Conservation (phyloP, 1,284 basidiomycete genomes). For the Violaceomyces palustris region DNA sequence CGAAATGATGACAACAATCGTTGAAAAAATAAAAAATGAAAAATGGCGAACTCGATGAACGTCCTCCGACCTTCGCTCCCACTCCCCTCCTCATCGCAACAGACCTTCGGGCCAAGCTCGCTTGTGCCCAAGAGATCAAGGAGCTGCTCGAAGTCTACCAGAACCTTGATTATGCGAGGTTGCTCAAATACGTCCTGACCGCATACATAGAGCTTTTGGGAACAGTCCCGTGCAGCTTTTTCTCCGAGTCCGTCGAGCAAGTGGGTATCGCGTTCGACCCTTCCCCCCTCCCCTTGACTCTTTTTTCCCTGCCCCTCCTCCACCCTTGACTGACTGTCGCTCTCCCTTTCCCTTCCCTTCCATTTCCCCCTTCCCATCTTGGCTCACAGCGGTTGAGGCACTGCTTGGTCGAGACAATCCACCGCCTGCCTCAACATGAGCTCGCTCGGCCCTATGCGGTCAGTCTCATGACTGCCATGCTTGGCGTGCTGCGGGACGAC, state of each 20-base stretch:
- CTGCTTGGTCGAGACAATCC: slow-evolving; percentile 58
- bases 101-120: slow-evolving; percentile 31
- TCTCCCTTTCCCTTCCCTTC: not conserved
- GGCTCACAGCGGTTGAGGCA: slow-evolving; percentile 63
- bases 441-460: slow-evolving; percentile 67
- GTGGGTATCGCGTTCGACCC: slow-evolving; percentile 42
- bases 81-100: not conserved
- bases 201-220: slow-evolving; percentile 73
- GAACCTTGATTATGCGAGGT: slow-evolving; percentile 65
- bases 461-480: slow-evolving; percentile 67
- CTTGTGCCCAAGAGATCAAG: slow-evolving; percentile 42
- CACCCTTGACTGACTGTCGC: slow-evolving; percentile 1
- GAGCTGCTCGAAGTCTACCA: slow-evolving; percentile 44
- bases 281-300: not conserved
- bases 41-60: too few species aligned
- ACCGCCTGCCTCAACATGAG: slow-evolving; percentile 80
- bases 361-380: slow-evolving; percentile 1
- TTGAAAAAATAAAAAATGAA: too few species aligned
- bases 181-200: slow-evolving; percentile 62
- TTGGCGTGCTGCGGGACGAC: slow-evolving; percentile 78
- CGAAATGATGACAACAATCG: too few species aligned
- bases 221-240: slow-evolving; percentile 69
- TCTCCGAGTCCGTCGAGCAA: slow-evolving; percentile 73
- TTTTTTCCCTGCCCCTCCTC: too few species aligned
- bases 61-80: not conserved